Conservation (phyloP, 2,329 filamentous ascomycete species). For the Ambrosiella cleistominuta region DNA sequence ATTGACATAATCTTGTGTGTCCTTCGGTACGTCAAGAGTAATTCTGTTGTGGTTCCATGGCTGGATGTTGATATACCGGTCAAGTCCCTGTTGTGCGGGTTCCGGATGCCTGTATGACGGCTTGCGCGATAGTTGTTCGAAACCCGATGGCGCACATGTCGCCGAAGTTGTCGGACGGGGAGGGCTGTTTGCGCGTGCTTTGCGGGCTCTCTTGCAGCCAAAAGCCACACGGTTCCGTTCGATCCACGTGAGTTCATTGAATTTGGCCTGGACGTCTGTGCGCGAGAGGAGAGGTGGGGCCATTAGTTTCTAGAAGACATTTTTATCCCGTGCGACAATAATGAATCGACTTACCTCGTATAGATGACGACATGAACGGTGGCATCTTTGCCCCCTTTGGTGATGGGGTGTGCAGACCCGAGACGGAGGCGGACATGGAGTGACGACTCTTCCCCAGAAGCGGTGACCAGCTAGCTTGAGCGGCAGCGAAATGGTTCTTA, state of each 20-base stretch:
- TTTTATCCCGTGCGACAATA: neutral
- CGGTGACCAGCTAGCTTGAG: slow-evolving; percentile 7
- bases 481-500: slow-evolving; percentile 1
- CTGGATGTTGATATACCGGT: slow-evolving; percentile 80
- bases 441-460: slow-evolving; percentile 4
- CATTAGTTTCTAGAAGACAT: slow-evolving; percentile 1
- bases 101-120: slow-evolving; percentile 11
- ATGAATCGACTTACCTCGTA: slow-evolving; percentile 19
- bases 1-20: slow-evolving; percentile 63
- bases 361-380: slow-evolving; percentile 23
- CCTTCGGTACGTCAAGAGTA: slow-evolving; percentile 58
- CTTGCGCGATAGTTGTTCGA: slow-evolving; percentile 1
- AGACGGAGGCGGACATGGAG: slow-evolving; percentile 3
- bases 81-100: slow-evolving; percentile 28
- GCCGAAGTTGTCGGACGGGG: slow-evolving; percentile 6
- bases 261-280: slow-evolving; percentile 32
- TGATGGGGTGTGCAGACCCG: slow-evolving; percentile 5
- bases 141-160: neutral
- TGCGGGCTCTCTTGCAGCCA: slow-evolving; percentile 10
- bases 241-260: slow-evolving; percentile 34
- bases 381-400: slow-evolving; percentile 20
- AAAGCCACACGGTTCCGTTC: slow-evolving; percentile 31
- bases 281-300: neutral
- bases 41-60: slow-evolving; percentile 80
- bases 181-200: neutral